These are phyloP conservation scores for Sesbania bispinosa DNA, from an alignment of 306 rosid genomes.

Conservation along the genomic window DNA sequence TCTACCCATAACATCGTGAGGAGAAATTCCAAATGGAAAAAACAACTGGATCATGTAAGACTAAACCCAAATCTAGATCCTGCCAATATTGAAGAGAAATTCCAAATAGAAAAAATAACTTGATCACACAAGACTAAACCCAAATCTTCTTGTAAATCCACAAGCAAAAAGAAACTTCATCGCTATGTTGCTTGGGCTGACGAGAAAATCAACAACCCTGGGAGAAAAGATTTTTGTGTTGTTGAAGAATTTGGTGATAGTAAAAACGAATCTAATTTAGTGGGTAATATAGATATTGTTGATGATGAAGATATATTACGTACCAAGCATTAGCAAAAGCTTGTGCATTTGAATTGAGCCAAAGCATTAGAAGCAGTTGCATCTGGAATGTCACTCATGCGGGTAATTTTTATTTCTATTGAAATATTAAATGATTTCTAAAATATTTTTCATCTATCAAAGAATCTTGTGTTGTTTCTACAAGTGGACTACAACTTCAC, in stretches of 20 bases:
- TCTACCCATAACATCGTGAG: no score
- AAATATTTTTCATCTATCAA: background rate
- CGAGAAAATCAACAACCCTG: constrained; percentile 36
- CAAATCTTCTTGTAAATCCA: constrained; percentile 67
- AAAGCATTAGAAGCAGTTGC: constrained; percentile 75
- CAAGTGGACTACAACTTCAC: no score
- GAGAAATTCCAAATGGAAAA: no score
- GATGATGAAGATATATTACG: constrained; percentile 44
- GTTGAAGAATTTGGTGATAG: constrained; percentile 40
- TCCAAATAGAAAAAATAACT: constrained; percentile 31
- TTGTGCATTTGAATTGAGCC: constrained; percentile 69
- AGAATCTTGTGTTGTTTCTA: constrained; percentile 49
- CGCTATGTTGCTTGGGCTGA: constrained; percentile 95
- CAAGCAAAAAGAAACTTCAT: constrained; percentile 46
- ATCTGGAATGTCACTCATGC: constrained; percentile 58
- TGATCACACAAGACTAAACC: constrained; percentile 26
- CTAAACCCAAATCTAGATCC: constrained; percentile 20
- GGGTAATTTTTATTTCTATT: constrained; percentile 43
- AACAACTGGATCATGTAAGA: no score
- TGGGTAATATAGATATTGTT: constrained; percentile 3
- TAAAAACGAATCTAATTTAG: constrained; percentile 16
- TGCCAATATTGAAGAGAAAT: constrained; percentile 35
- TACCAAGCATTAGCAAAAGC: constrained; percentile 73
- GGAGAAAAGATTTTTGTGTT: constrained; percentile 48
- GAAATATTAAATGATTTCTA: constrained; percentile 19